phyloP scores from a whole-genome alignment of 352 stramenopile genomes.

The Pythium oligandrum region DNA sequence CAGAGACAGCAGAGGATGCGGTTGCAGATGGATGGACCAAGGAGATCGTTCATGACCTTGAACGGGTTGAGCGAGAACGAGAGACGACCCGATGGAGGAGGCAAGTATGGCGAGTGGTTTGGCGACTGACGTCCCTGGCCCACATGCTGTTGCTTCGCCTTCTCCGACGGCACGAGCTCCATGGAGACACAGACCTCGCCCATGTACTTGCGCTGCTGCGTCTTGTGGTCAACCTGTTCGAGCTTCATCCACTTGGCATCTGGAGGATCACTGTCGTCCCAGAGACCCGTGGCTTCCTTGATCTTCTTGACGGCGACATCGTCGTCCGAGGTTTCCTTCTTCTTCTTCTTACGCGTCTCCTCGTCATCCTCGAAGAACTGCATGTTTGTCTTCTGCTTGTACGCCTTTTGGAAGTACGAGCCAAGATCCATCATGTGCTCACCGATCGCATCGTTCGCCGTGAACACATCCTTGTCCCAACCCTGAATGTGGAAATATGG shows the following conservation, averaged over 20 bases:
- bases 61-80: conserved; percentile 92
- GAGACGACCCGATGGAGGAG: conserved; percentile 83
- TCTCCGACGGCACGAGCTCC: conserved; percentile 85
- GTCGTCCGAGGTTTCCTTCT: conserved; percentile 68
- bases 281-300: conserved; percentile 78
- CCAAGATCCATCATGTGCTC: conserved; percentile 80
- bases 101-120: conserved; percentile 92
- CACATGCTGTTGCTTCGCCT: conserved; percentile 69
- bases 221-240: conserved; percentile 77
- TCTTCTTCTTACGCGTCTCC: conserved; percentile 69
- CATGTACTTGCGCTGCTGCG: conserved; percentile 75
- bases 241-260: conserved; percentile 86
- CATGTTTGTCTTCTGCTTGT: conserved; percentile 68
- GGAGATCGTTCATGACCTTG: conserved; percentile 82
- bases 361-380: conserved; percentile 85
- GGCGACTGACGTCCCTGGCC: conserved; percentile 84
- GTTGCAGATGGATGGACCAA: conserved; percentile 85
- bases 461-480: conserved; percentile 93
- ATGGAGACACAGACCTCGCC: conserved; percentile 85
- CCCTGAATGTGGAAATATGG: conserved; percentile 92
- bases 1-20: conserved; percentile 81
- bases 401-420: conserved; percentile 68
- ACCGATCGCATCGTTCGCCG: conserved; percentile 89
- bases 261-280: conserved; percentile 74
- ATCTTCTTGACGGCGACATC: conserved; percentile 80